phyloP scores from a whole-genome alignment of 2,329 filamentous ascomycete genomes.

The Kalmusia sp. region DNA sequence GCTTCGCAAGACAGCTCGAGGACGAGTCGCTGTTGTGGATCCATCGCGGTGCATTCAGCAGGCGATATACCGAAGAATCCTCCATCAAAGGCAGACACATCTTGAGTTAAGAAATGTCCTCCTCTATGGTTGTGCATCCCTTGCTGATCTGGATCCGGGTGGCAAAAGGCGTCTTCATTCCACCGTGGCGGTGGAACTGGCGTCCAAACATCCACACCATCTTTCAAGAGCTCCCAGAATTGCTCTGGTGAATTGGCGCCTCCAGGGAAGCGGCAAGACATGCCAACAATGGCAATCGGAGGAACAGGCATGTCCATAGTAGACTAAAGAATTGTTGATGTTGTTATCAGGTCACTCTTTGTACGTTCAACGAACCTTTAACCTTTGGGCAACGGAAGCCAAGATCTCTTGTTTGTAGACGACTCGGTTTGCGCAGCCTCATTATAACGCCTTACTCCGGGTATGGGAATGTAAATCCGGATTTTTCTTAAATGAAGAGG shows the following conservation, averaged over 20 bases:
- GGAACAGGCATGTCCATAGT: neutral
- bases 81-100: neutral
- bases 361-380: no score
- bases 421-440: no score
- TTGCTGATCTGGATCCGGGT: neutral
- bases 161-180: neutral
- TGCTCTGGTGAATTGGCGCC: neutral
- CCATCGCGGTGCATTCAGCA: neutral
- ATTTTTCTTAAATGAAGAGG: no score
- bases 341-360: no score
- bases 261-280: neutral
- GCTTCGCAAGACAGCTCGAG: neutral
- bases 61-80: neutral
- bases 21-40: neutral
- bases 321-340: no score
- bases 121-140: neutral
- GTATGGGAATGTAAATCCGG: no score
- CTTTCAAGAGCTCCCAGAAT: neutral
- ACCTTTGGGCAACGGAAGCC: no score
- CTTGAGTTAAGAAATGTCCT: neutral
- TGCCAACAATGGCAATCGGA: neutral
- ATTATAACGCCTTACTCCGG: no score
- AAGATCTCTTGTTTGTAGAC: no score
- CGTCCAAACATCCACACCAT: neutral
- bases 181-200: neutral